phyloP scores from a whole-genome alignment of 73 alveolate species.

The Tetrahymena borealis region DNA sequence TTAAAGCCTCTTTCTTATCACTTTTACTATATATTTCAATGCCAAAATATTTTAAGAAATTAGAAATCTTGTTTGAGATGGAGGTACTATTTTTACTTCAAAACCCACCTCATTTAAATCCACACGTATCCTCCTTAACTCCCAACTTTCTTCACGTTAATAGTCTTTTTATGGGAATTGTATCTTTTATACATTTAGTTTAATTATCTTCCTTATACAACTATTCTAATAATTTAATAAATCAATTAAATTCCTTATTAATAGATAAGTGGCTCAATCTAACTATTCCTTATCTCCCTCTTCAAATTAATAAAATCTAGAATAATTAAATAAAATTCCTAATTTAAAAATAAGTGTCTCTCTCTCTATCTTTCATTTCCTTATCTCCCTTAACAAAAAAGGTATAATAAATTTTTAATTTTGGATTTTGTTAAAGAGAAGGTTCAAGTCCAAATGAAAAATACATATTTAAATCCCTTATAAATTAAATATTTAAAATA shows the following conservation, averaged over 20 bases:
- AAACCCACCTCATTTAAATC: not conserved
- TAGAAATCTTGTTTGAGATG: not conserved
- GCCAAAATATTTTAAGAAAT: not conserved
- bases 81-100: not conserved
- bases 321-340: not conserved
- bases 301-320: not conserved
- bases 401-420: too few species aligned
- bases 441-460: too few species aligned
- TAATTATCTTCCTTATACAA: too few species aligned
- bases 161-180: too few species aligned
- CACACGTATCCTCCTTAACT: not conserved
- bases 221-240: too few species aligned
- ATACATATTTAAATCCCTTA: too few species aligned
- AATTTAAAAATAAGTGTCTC: not conserved
- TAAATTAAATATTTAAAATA: too few species aligned
- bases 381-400: too few species aligned
- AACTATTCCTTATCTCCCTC: not conserved
- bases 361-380: too few species aligned
- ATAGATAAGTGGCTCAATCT: not conserved
- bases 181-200: too few species aligned
- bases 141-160: not conserved
- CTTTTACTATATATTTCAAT: not conserved
- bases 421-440: too few species aligned
- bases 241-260: not conserved
- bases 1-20: not conserved